Evolutionary conservation across 2,329 filamentous ascomycete genomes (phyloP).

Genomic region (Fusarium austroafricanum): DNA sequence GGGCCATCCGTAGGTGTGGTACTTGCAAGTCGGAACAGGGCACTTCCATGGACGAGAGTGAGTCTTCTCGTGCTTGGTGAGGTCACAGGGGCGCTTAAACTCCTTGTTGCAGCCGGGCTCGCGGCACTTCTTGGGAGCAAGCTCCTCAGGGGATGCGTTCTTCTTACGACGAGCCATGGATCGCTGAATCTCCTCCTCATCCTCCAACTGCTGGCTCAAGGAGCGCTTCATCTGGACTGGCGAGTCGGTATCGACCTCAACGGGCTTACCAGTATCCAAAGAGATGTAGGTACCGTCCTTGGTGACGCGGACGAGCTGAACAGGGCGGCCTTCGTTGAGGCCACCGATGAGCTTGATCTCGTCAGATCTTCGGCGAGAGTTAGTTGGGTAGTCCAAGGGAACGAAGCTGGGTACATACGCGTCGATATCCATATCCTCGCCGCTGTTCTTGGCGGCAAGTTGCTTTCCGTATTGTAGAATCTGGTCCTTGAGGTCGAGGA

Average conservation of each 20-base stretch:
- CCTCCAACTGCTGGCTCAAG: conserved; percentile 75
- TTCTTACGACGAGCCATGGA: conserved; percentile 98
- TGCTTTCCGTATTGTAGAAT: conserved; percentile 89
- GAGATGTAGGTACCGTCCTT: conserved; percentile 84
- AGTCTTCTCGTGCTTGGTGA: conserved; percentile 98
- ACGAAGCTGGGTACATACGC: conserved; percentile 60
- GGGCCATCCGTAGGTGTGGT: conserved; percentile 89
- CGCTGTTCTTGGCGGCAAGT: conserved; percentile 77
- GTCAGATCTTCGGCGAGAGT: conserved; percentile 60
- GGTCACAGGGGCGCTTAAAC: conserved; percentile 96
- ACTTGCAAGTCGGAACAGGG: conserved; percentile 83
- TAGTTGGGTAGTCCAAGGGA: conserved; percentile 46
- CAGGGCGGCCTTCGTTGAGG: conserved; percentile 80
- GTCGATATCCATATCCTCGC: conserved; percentile 68
- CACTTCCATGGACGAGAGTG: conserved; percentile 98
- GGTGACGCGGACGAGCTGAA: conserved; percentile 84
- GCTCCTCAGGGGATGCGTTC: conserved; percentile 86
- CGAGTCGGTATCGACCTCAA: conserved; percentile 66
- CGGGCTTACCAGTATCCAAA: conserved; percentile 74
- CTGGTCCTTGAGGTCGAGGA: conserved; percentile 95
- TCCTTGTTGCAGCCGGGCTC: conserved; percentile 85
- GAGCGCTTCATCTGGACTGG: conserved; percentile 72
- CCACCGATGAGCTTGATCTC: conserved; percentile 85
- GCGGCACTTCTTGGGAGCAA: conserved; percentile 81
- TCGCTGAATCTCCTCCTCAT: conserved; percentile 84